Base-by-base conservation (phyloP, 2,329 filamentous ascomycete genomes). In the Beauveria brongniartii region DNA sequence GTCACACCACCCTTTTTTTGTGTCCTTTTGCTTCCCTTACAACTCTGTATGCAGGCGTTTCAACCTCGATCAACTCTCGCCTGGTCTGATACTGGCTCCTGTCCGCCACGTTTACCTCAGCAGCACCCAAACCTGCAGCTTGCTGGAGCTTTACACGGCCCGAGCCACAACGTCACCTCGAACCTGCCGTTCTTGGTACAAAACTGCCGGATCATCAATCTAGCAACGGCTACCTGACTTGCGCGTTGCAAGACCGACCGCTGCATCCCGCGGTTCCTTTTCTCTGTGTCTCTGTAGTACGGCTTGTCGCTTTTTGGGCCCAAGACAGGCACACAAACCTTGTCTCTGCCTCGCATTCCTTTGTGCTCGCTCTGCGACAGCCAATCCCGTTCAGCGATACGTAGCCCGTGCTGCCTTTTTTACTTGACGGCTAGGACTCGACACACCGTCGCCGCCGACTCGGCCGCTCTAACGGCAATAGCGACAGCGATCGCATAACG, bases 211-310 rank as follows among this genome's bases (percentile, higher is more conserved):
- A 54, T 40, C 28, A 22, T 37, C 47, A 46, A 26, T 59, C n/a
- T 28, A 20, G 20, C 50, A 46, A 59, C 57, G 9, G 16, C 30
- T 43, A 37, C 40, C 50, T 26, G 40, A 37, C 40, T 26, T 24
- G 56, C 34, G 37, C n/a, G 12, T 44, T 48, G 37, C 37, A n/a
- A 51, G 46, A 48, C 55, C 24, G 34, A 30, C 47, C 22, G 22
- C 57, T 59, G 57, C 40, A 47, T 54, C 47, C 24, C 20, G 41
- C 41, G 57, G 8, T 51, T 59, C 41, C 41, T 47, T 46, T 59
- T 40, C 28, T 20, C 41, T 51, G 57, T 46, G 57, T 30, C 41
- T 52, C 57, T 8, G 57, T 47, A 40, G 20, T 46, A 47, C 57
- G 26, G 18, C 48, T 37, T 37, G 5, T 52, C 57, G 50, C 12